Evolutionary conservation across 2,329 filamentous ascomycete genomes (phyloP).

Genomic region (Didymella lethalis): DNA sequence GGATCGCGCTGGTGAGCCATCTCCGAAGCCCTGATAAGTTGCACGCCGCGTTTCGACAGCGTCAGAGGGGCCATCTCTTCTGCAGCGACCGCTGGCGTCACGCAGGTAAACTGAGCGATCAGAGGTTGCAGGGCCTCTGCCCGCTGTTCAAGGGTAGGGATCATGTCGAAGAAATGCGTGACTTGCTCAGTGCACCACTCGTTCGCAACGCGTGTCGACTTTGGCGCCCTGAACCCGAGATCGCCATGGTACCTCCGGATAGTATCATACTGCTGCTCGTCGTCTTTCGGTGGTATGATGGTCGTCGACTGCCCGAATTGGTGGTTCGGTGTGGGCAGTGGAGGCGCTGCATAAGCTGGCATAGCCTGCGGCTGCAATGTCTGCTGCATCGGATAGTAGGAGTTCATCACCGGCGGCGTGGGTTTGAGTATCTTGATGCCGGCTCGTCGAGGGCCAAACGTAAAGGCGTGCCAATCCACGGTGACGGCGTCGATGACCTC

Average conservation of each 20-base stretch:
- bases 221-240: conserved; percentile 43
- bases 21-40: conserved; percentile 65
- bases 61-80: conserved; percentile 76
- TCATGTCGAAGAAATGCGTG: conserved; percentile 67
- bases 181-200: conserved; percentile 80
- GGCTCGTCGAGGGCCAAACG: conserved; percentile 54
- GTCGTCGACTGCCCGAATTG: conserved; percentile 33
- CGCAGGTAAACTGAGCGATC: conserved; percentile 88
- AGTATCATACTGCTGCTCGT: conserved; percentile 54
- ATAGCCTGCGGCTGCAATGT: conserved; percentile 11
- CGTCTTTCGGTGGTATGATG: conserved; percentile 30
- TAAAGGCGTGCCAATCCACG: conserved; percentile 57
- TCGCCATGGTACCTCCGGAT: conserved; percentile 35
- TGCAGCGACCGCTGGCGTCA: conserved; percentile 88
- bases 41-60: conserved; percentile 63
- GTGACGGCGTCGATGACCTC: conserved; percentile 78
- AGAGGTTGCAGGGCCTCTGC: conserved; percentile 75
- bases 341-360: conserved; percentile 12
- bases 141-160: conserved; percentile 77
- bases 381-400: conserved; percentile 18
- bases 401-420: conserved; percentile 17
- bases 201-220: conserved; percentile 35
- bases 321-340: conserved; percentile 21
- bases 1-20: conserved; percentile 70
- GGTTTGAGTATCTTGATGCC: conserved; percentile 29